Conservation (phyloP, 495 filamentous ascomycete genomes). For the Hapsidospora chrysogenum region DNA sequence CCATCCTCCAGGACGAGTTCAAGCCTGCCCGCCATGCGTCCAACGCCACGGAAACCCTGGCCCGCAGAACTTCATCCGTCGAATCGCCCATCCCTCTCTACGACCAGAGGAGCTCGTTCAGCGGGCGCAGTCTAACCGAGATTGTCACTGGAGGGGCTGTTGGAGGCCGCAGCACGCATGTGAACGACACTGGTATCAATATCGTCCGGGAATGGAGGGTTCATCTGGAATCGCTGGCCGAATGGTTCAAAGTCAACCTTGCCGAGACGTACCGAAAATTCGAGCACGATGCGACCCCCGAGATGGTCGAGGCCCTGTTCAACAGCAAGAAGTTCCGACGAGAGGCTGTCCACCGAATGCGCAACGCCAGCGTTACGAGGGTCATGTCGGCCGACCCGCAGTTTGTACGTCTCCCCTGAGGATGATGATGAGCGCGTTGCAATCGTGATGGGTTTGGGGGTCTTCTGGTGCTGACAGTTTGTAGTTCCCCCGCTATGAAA, state of each 20-base stretch:
- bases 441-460: not conserved
- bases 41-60: not conserved
- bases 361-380: conserved; percentile 14
- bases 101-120: conserved; percentile 2
- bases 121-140: conserved; percentile 1
- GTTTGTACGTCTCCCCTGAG: conserved; percentile 4
- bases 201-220: conserved; percentile 16
- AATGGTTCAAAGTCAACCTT: conserved; percentile 10
- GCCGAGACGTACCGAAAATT: conserved; percentile 13
- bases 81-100: not conserved
- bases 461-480: not conserved
- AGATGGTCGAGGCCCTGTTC: conserved; percentile 11
- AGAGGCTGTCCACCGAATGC: conserved; percentile 12
- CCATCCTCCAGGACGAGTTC: conserved; percentile 6
- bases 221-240: conserved; percentile 12
- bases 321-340: conserved; percentile 10
- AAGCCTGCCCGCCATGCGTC: not conserved
- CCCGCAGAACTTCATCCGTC: not conserved
- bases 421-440: not conserved
- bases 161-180: not conserved
- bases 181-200: conserved; percentile 5
- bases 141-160: not conserved
- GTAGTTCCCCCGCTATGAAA: conserved; percentile 7
- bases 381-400: conserved; percentile 14
- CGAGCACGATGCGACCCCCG: conserved; percentile 12